phyloP scores from a whole-genome alignment of 345 rosid species.

The Eucalyptus brandiana region DNA sequence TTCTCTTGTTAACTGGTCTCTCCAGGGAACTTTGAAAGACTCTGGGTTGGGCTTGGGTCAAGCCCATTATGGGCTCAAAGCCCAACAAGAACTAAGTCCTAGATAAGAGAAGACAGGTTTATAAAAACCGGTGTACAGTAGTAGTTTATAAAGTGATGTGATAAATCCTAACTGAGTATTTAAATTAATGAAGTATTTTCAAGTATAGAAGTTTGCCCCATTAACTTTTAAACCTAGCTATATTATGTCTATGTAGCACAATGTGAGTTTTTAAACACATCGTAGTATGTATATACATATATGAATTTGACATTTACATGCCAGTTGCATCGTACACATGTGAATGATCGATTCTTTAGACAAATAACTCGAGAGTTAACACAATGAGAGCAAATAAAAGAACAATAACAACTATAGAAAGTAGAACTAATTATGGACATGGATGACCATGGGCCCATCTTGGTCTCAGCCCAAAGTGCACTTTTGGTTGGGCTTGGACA shows the following conservation, averaged over 20 bases:
- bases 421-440: not conserved
- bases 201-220: not conserved
- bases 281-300: not conserved
- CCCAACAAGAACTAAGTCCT: not conserved
- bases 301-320: not conserved
- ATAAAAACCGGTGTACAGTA: not conserved
- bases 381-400: not conserved
- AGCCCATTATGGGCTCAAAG: not conserved
- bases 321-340: not conserved
- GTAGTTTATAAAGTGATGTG: not conserved
- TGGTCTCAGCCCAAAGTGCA: not conserved
- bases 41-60: not conserved
- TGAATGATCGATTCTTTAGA: not conserved
- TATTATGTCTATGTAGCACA: not conserved
- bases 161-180: not conserved
- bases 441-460: not conserved
- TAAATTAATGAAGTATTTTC: not conserved
- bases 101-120: not conserved
- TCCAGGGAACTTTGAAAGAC: not conserved
- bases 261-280: not conserved
- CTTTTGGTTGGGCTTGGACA: not conserved
- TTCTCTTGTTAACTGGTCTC: not conserved
- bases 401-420: not conserved
- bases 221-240: not conserved
- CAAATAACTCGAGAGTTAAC: not conserved